These are phyloP conservation scores for Solanum aculeatissimum DNA, from an alignment of 305 asterid species.

Conservation along the genomic window DNA sequence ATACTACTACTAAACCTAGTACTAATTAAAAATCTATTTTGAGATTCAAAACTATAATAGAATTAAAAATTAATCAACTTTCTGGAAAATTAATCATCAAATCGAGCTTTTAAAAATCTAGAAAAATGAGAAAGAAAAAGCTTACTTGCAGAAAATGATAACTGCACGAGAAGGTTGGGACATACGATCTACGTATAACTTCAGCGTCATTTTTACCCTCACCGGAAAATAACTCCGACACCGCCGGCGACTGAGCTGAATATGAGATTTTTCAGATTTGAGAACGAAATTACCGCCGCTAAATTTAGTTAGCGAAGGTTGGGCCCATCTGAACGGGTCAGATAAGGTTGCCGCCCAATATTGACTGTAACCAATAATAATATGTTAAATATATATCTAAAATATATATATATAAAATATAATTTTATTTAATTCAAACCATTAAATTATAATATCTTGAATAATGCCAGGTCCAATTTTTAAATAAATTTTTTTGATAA, in stretches of 20 bases:
- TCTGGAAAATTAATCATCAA: not conserved
- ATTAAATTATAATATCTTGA: too few species aligned
- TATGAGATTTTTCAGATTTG: not conserved
- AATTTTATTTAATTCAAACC: too few species aligned
- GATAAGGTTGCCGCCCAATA: not conserved
- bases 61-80: not conserved
- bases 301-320: not conserved
- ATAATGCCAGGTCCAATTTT: too few species aligned
- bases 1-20: not conserved
- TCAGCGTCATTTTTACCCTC: conserved; percentile 17
- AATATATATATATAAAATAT: too few species aligned
- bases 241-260: not conserved
- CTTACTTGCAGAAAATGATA: conserved; percentile 61
- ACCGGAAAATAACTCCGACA: not conserved
- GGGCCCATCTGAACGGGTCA: not conserved
- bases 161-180: conserved; percentile 75
- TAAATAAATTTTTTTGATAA: too few species aligned
- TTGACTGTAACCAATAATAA: too few species aligned
- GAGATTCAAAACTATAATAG: too few species aligned
- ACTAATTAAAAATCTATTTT: too few species aligned
- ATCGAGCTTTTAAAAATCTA: not conserved
- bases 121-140: not conserved
- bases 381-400: too few species aligned
- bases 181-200: conserved; percentile 59
- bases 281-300: not conserved